Evolutionary conservation across 2,329 filamentous ascomycete species (phyloP).

Genomic region (Xylariaceae sp.): DNA sequence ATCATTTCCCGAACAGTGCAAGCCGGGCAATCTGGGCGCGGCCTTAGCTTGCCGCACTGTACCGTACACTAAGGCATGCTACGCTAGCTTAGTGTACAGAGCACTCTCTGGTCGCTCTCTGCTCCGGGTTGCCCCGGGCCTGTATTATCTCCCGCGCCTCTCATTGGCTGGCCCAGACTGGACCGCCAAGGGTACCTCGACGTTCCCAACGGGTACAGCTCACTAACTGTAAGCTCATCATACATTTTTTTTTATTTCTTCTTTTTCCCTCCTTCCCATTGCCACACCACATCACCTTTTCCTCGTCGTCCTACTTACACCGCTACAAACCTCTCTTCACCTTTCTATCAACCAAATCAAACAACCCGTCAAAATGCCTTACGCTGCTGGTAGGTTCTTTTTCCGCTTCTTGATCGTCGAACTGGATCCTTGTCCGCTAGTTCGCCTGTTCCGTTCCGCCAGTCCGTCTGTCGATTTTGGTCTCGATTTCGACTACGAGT

Average conservation of each 20-base stretch:
- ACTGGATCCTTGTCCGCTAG: not conserved
- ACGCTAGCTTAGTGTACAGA: conserved; percentile 6
- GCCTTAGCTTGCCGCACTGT: not conserved
- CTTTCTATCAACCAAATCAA: conserved; percentile 12
- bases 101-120: not conserved
- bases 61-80: not conserved
- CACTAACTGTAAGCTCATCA: not conserved
- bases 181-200: conserved; percentile 2
- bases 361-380: conserved; percentile 39
- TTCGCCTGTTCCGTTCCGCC: not conserved
- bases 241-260: conserved; percentile 20
- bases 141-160: conserved; percentile 27
- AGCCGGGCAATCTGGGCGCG: not conserved
- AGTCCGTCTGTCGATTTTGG: too few relatives aligned
- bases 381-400: conserved; percentile 40
- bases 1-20: not conserved
- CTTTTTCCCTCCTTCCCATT: conserved; percentile 6
- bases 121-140: conserved; percentile 27
- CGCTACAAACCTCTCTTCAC: conserved; percentile 22
- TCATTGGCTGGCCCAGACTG: conserved; percentile 36
- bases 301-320: conserved; percentile 15
- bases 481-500: conserved; percentile 12
- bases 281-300: conserved; percentile 8
- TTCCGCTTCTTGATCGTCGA: conserved; percentile 8
- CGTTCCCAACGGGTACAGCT: not conserved